Evolutionary conservation across 2,329 filamentous ascomycete genomes (phyloP).

Genomic region (Plenodomus biglobosus): DNA sequence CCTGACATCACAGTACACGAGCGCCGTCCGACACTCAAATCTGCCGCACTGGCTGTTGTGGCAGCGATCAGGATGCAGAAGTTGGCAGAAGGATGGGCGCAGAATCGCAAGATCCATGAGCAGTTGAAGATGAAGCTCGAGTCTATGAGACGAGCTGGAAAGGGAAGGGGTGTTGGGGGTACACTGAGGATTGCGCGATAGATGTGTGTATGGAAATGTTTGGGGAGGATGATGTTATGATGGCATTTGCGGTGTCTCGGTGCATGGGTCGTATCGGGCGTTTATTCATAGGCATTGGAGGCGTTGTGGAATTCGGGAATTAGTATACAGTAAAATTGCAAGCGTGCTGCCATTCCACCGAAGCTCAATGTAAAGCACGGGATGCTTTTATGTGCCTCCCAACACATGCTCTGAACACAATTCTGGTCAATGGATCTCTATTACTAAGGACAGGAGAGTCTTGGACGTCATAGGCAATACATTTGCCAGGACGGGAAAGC

Average conservation of each 20-base stretch:
- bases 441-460: too few species aligned
- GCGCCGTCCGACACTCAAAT: constrained; percentile 51
- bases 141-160: constrained; percentile 42
- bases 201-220: not conserved
- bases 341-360: too few species aligned
- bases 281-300: too few species aligned
- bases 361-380: too few species aligned
- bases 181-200: constrained; percentile 18
- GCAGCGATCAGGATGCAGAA: constrained; percentile 56
- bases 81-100: constrained; percentile 53
- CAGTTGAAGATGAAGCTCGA: constrained; percentile 51
- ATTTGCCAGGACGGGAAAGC: not conserved
- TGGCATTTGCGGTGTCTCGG: too few species aligned
- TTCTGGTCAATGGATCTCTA: too few species aligned
- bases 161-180: constrained; percentile 20
- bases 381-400: too few species aligned
- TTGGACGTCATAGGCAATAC: not conserved
- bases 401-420: too few species aligned
- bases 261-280: too few species aligned
- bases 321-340: too few species aligned
- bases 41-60: constrained; percentile 53
- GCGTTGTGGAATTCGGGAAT: too few species aligned
- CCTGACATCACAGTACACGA: constrained; percentile 51
- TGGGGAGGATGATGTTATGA: too few species aligned
- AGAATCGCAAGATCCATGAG: constrained; percentile 53